These are phyloP conservation scores for Gnomoniopsis smithogilvyi DNA, from an alignment of 2,329 filamentous ascomycete species.

Conservation along the genomic window DNA sequence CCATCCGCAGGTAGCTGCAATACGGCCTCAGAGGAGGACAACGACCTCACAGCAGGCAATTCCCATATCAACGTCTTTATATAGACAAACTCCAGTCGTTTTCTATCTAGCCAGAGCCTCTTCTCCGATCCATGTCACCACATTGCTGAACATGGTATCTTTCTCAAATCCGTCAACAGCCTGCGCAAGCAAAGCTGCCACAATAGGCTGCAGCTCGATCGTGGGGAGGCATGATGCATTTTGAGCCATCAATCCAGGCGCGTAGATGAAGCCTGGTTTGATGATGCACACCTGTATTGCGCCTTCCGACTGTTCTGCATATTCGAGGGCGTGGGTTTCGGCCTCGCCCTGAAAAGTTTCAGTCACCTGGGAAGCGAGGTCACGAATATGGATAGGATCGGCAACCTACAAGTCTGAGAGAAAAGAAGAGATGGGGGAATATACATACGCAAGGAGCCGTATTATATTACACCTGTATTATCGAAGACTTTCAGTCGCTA, in stretches of 20 bases:
- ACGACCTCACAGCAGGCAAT: too few species aligned
- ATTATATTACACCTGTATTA: slow-evolving; percentile 4
- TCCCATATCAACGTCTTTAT: too few species aligned
- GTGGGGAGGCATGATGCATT: background rate
- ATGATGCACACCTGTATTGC: slow-evolving; percentile 34
- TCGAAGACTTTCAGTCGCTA: slow-evolving; percentile 8
- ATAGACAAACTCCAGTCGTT: too few species aligned
- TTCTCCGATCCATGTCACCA: slow-evolving; percentile 36
- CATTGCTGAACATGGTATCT: slow-evolving; percentile 41
- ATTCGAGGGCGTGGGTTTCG: slow-evolving; percentile 33
- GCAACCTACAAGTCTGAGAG: background rate
- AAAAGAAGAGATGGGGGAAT: background rate
- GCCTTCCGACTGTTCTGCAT: slow-evolving; percentile 34
- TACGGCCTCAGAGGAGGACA: too few species aligned
- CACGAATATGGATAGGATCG: too few species aligned
- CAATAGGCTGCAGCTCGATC: slow-evolving; percentile 21
- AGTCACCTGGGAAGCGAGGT: background rate
- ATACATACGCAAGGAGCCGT: slow-evolving; percentile 9
- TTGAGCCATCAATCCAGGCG: slow-evolving; percentile 20
- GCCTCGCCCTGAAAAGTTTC: background rate
- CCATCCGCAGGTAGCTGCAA: too few species aligned
- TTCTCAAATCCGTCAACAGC: slow-evolving; percentile 42
- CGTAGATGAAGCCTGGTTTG: slow-evolving; percentile 41
- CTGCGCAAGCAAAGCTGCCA: slow-evolving; percentile 42
- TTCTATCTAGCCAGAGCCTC: slow-evolving; percentile 2